These are phyloP conservation scores for Pythium volutum DNA, from an alignment of 352 stramenopile genomes.

Conservation along the genomic window DNA sequence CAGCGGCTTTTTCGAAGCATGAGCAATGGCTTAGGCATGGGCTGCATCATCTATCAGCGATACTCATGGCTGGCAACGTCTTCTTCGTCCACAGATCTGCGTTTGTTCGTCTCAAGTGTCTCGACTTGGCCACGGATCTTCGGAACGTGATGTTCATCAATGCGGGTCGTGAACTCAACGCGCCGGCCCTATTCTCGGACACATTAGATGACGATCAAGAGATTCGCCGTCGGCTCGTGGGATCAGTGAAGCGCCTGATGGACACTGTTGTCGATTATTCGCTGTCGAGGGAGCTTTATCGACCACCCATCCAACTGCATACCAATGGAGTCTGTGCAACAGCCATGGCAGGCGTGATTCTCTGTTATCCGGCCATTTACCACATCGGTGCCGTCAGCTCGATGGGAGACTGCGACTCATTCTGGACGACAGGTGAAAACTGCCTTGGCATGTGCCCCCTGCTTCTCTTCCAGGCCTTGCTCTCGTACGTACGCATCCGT, in stretches of 20 bases:
- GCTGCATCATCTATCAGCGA: background rate
- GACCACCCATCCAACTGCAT: background rate
- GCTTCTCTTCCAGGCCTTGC: conserved; percentile 30
- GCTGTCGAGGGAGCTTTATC: background rate
- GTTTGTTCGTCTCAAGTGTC: conserved; percentile 20
- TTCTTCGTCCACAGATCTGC: conserved; percentile 16
- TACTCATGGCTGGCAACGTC: conserved; percentile 16
- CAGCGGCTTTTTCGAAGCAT: background rate
- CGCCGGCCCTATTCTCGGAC: background rate
- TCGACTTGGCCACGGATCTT: conserved; percentile 1
- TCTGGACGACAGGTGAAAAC: conserved; percentile 28
- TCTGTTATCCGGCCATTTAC: conserved; percentile 24
- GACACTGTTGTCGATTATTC: background rate
- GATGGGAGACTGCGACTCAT: background rate
- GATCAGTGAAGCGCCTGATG: background rate
- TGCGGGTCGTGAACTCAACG: background rate
- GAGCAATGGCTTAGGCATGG: background rate
- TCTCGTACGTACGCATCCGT: conserved; percentile 18
- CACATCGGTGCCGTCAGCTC: background rate
- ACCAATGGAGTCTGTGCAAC: background rate
- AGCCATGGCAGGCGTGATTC: conserved; percentile 14
- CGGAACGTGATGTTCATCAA: conserved; percentile 6
- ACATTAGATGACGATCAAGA: too few relatives aligned
- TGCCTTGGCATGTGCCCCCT: conserved; percentile 55
- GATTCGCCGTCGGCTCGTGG: background rate